Evolutionary conservation across 129 eudicot genomes (phyloP), one percentile per base, ranked within the genome.

Genomic region (Lactuca sativa): DNA sequence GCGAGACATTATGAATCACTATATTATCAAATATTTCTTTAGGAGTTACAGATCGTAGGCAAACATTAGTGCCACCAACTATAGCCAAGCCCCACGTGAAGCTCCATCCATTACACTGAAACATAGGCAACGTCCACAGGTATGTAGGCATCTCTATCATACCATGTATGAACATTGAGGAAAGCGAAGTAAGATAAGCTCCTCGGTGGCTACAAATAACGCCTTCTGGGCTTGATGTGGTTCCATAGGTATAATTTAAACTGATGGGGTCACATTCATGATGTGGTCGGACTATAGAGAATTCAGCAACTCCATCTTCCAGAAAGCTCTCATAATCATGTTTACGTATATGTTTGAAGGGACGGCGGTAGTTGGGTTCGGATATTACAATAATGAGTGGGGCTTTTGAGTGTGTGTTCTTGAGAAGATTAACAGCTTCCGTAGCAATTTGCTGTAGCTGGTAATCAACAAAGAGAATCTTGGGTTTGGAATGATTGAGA

Each of bases 81-180:
- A 87, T 84, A 3, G 96, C 96, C 51, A 84, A 67, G 0, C 87
- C 95, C 96, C 96, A 90, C 51, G 64, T 64, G 31, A 86, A 82
- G 82, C 95, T 84, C 96, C 96, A 90, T 9, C 90, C 96, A 17
- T 84, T 84, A 78, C 96, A 90, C 34, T 90, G 96, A 66, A 90
- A 90, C 95, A 84, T 90, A 7, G 96, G 96, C 57, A 90, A 89
- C 0, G 95, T 81, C 96, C 96, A 90, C 4, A 90, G 82, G 53
- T 82, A 86, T 13, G 82, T 84, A 18, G 91, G 88, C 72, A 63
- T 68, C 2, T 86, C 61, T 3, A 69, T 65, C 95, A 90, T 87
- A 14, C 83, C 95, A 36, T 81, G 90, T 37, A 87, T 81, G 57
- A 83, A 81, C 64, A 78, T 38, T 0, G 85, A 67, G 9, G 97